Conservation (phyloP, 106 monocot genomes). For the Platanthera zijinensis region DNA sequence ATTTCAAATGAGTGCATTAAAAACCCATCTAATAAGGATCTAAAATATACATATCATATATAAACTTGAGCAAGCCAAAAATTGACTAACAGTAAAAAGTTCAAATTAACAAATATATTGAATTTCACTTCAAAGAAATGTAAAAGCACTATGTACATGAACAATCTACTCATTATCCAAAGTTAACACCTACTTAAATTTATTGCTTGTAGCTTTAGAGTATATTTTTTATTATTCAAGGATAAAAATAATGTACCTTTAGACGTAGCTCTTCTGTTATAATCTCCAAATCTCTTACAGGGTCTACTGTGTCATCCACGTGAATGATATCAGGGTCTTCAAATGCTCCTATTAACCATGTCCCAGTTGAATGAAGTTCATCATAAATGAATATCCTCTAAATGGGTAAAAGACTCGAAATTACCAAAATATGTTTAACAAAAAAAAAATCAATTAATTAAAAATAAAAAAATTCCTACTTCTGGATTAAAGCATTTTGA, state of each 20-base stretch:
- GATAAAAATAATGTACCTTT: slow-evolving; percentile 43
- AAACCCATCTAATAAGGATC: neutral
- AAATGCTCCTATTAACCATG: slow-evolving; percentile 74
- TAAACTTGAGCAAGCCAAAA: neutral
- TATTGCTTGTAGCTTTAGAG: neutral
- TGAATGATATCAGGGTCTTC: slow-evolving; percentile 96
- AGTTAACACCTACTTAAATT: neutral
- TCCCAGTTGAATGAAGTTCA: neutral
- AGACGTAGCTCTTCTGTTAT: slow-evolving; percentile 84
- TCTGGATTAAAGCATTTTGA: neutral
- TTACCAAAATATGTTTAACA: neutral
- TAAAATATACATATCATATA: neutral
- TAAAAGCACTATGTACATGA: neutral
- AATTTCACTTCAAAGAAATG: neutral
- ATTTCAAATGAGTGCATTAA: neutral
- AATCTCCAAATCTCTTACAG: slow-evolving; percentile 89
- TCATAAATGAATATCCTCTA: neutral
- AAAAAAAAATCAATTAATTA: neutral
- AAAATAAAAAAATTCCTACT: neutral
- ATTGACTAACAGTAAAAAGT: neutral
- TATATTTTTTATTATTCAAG: neutral
- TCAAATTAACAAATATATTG: slow-evolving; percentile 1
- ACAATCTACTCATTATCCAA: neutral
- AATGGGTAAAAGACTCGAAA: neutral
- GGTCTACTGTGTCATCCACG: slow-evolving; percentile 89